Base-by-base conservation (phyloP, 176 grass and related monocot species). In the Rhynchospora breviuscula region DNA sequence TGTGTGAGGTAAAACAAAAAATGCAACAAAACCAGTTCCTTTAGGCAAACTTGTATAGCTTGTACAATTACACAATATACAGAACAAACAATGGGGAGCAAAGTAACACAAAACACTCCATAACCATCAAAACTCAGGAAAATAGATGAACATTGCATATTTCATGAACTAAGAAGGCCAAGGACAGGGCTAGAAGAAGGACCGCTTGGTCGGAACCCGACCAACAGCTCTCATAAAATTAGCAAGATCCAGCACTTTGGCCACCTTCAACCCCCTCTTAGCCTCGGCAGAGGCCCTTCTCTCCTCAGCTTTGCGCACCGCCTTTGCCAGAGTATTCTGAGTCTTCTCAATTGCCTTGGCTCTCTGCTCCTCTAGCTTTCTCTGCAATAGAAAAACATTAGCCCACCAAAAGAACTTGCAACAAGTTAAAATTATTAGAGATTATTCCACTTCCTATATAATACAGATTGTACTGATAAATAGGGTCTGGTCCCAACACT, bases 341-440 rank as follows among this genome's bases (percentile, higher is more conserved):
- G 89, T 86, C 87, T 94, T 94, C 85, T 94, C 89, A 22, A 87
- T 83, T 79, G 89, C 92, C 83, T 87, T 94, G 0, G 89, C 92
- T 11, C 89, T 48, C 89, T 94, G 71, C 79, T 91, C 89, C 10
- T 94, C 87, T 52, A 91, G n/a, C 72, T 89, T 94, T 82, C 92
- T 87, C 92, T 91, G 82, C 0, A 53, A 11, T 61, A 84, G 25
- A 10, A 53, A 77, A 18, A 17, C 3, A 77, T 77, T 13, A 54
- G 49, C 17, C 47, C 47, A 75, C 2, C 46, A 26, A 75, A 48
- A 40, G 25, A 49, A 7, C 10, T 73, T 51, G n/a, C 26, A 46
- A 46, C 44, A 66, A 83, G 11, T 52, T 49, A 3, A 22, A 3
- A 25, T 12, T 23, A 29, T 29, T 29, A 29, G 26, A 29, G 12